Conservation (phyloP, 2,329 filamentous ascomycete species). For the Gliomastix tumulicola region DNA sequence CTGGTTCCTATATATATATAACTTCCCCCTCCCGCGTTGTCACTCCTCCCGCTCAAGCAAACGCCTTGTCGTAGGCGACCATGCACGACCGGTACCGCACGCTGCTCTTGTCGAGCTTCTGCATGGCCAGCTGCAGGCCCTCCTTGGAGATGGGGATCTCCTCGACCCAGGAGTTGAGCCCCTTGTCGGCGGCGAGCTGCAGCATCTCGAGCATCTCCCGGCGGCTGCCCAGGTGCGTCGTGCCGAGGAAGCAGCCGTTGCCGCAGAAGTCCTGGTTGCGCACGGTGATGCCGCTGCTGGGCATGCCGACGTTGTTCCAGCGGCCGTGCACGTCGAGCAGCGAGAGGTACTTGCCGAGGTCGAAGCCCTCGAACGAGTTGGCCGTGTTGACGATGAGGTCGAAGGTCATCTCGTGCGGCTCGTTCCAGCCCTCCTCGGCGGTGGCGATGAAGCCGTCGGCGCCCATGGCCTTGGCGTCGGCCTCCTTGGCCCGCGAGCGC, state of each 20-base stretch:
- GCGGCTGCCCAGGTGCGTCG: constrained; percentile 64
- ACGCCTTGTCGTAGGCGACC: constrained; percentile 62
- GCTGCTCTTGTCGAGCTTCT: constrained; percentile 62
- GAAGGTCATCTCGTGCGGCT: constrained; percentile 54
- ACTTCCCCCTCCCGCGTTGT: neutral
- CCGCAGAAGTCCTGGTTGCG: constrained; percentile 67
- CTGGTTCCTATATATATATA: neutral
- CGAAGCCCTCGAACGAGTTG: constrained; percentile 60
- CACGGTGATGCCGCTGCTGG: constrained; percentile 66
- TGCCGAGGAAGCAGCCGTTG: constrained; percentile 69
- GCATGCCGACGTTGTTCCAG: constrained; percentile 75
- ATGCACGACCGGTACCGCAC: constrained; percentile 73
- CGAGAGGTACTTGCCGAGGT: constrained; percentile 64
- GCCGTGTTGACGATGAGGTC: constrained; percentile 74
- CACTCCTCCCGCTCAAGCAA: constrained; percentile 20
- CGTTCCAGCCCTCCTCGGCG: constrained; percentile 49
- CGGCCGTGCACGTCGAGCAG: constrained; percentile 75
- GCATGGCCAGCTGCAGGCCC: constrained; percentile 62
- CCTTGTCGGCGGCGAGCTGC: constrained; percentile 62
- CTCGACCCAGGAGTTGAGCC: constrained; percentile 64
- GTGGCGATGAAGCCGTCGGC: constrained; percentile 55
- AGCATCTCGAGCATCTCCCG: constrained; percentile 68
- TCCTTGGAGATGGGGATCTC: constrained; percentile 66
- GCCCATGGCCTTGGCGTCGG: constrained; percentile 50
- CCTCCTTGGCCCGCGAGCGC: constrained; percentile 52